Evolutionary conservation across 2,329 filamentous ascomycete species (phyloP).

Genomic region (Calycina herbarum): DNA sequence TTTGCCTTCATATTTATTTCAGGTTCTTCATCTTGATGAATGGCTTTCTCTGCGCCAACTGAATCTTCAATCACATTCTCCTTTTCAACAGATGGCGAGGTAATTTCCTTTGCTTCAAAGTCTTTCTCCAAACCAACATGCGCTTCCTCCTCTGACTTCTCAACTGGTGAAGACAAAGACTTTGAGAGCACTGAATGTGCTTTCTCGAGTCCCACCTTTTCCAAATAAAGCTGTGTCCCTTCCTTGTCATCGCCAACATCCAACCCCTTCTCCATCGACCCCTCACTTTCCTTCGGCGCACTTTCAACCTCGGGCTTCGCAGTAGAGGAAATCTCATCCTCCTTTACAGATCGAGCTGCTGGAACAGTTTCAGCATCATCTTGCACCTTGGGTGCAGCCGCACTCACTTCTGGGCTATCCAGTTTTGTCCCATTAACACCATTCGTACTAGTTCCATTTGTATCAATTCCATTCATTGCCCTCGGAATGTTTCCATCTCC

Average conservation of each 20-base stretch:
- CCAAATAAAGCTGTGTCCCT: not conserved
- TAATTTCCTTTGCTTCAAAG: not conserved
- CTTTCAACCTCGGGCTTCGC: not conserved
- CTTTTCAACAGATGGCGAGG: not conserved
- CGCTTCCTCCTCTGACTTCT: not conserved
- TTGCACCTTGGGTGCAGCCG: conserved; percentile 4
- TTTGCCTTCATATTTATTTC: not conserved
- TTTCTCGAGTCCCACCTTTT: not conserved
- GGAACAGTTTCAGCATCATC: not conserved
- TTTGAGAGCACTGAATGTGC: not conserved
- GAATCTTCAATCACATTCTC: not conserved
- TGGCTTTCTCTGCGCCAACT: not conserved
- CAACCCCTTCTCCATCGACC: not conserved
- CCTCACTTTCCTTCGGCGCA: not conserved
- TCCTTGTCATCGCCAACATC: not conserved
- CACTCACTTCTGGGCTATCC: conserved; percentile 5
- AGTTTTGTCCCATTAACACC: not conserved
- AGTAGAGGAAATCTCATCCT: not conserved
- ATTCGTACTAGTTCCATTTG: conserved; percentile 1
- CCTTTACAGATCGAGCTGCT: not conserved
- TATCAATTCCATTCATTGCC: not conserved
- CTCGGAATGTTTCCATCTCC: not conserved
- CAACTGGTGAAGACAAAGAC: not conserved
- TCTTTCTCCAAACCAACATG: not conserved
- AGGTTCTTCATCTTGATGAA: not conserved